phyloP scores from a whole-genome alignment of 257 asterid species.

The Dorcoceras hygrometricum region DNA sequence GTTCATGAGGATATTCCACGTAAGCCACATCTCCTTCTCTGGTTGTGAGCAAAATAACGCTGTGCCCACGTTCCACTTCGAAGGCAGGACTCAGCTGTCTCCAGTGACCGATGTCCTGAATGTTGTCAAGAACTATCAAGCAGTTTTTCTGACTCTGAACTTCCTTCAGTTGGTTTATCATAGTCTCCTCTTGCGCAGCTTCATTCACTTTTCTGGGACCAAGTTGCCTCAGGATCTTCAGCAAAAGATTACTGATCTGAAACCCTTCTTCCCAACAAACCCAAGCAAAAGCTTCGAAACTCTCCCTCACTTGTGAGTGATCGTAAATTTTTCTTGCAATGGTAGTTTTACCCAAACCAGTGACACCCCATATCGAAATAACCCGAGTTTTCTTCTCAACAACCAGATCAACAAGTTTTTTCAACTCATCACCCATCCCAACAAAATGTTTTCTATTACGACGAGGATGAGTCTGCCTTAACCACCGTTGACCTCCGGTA shows the following conservation, averaged over 20 bases:
- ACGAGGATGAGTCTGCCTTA: conserved; percentile 13
- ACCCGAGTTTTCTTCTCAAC: not conserved
- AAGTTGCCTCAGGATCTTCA: conserved; percentile 6
- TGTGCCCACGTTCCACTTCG: not conserved
- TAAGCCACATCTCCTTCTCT: conserved; percentile 3
- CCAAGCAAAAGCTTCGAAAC: conserved; percentile 18
- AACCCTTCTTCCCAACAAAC: conserved; percentile 8
- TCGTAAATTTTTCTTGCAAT: conserved; percentile 12
- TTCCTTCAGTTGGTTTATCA: not conserved
- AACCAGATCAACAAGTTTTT: not conserved
- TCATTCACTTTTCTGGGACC: not conserved
- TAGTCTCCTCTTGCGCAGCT: not conserved
- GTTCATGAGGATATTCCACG: not conserved
- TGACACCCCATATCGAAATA: conserved; percentile 19
- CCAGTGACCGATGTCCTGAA: not conserved
- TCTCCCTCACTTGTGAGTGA: not conserved
- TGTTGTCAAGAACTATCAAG: not conserved
- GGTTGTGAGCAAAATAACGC: conserved; percentile 16
- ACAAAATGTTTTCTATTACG: conserved; percentile 16
- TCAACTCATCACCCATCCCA: conserved; percentile 12
- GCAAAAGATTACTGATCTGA: not conserved
- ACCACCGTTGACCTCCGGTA: too few species aligned
- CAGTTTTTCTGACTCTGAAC: not conserved
- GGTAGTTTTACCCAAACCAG: conserved; percentile 24
- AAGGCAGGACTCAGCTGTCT: not conserved